Evolutionary conservation across 352 stramenopile genomes (phyloP).

Genomic region (Phytophthora constricta): DNA sequence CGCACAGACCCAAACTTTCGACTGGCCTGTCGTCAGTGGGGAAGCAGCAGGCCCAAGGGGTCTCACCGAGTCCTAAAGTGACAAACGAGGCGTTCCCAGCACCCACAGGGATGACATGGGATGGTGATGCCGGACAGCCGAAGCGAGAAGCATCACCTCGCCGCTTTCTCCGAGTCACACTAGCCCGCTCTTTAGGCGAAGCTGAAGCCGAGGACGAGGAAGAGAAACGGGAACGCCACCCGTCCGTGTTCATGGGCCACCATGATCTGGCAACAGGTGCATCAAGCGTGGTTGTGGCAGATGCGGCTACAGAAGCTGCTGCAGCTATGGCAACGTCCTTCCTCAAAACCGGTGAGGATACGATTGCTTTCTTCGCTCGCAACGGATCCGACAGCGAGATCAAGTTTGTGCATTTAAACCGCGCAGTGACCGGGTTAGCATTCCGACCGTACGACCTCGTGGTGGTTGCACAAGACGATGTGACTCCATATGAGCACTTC

Average conservation of each 20-base stretch:
- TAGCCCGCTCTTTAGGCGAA: slow-evolving; percentile 41
- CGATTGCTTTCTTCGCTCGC: slow-evolving; percentile 94
- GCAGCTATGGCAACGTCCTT: slow-evolving; percentile 60
- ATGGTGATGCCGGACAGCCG: slow-evolving; percentile 34
- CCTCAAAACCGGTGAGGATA: slow-evolving; percentile 87
- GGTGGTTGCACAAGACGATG: slow-evolving; percentile 85
- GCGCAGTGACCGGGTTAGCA: slow-evolving; percentile 58
- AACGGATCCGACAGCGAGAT: slow-evolving; percentile 91
- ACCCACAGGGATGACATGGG: slow-evolving; percentile 8
- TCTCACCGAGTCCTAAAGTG: slow-evolving; percentile 15
- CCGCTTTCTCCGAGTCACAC: slow-evolving; percentile 68
- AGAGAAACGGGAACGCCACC: slow-evolving; percentile 35
- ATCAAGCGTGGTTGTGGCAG: slow-evolving; percentile 40
- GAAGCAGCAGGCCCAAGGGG: slow-evolving; percentile 16
- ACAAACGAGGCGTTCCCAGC: slow-evolving; percentile 4
- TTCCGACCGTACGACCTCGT: slow-evolving; percentile 94
- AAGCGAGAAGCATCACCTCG: slow-evolving; percentile 65
- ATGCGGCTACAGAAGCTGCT: slow-evolving; percentile 58
- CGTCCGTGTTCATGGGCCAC: slow-evolving; percentile 52
- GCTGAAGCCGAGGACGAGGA: slow-evolving; percentile 17
- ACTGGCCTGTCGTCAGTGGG: slow-evolving; percentile 7
- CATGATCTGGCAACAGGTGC: slow-evolving; percentile 55
- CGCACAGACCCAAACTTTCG: slow-evolving; percentile 19
- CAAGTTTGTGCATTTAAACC: slow-evolving; percentile 96
- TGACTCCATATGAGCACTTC: slow-evolving; percentile 86